A percentile compares a stretch with the other conserved stretches of the same genome.
Evolutionary conservation across 805 yeast genomes (phyloP).

Genomic region (Yamadazyma laniorum): DNA sequence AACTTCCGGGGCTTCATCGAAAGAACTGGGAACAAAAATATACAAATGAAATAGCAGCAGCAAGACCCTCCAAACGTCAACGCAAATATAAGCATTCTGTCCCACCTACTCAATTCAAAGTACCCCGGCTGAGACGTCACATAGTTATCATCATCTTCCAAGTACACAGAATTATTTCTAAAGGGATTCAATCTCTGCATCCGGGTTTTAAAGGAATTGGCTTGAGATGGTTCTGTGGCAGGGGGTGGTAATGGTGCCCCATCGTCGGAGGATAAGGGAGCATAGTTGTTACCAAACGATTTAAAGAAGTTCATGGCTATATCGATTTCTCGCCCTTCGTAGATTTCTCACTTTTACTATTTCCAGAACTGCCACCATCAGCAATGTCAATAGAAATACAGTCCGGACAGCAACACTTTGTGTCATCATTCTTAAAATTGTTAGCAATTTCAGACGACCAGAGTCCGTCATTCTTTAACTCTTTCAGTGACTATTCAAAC

Average conservation of each 20-base stretch:
- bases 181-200: conserved; percentile 41
- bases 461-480: conserved; percentile 29
- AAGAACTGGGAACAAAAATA: conserved; percentile 43
- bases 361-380: background rate
- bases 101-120: conserved; percentile 45
- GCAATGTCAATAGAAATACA: conserved; percentile 9
- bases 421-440: conserved; percentile 47
- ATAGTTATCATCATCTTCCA: conserved; percentile 42
- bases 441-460: conserved; percentile 44
- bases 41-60: conserved; percentile 42
- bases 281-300: conserved; percentile 27
- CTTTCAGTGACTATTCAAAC: conserved; percentile 27
- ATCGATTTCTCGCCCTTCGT: too few species aligned
- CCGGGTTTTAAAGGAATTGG: conserved; percentile 23
- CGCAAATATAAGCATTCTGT: conserved; percentile 45
- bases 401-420: conserved; percentile 43
- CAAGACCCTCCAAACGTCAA: conserved; percentile 43
- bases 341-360: background rate
- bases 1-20: conserved; percentile 44
- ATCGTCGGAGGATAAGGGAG: conserved; percentile 33
- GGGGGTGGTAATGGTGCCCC: conserved; percentile 40
- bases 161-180: conserved; percentile 32
- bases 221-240: conserved; percentile 23
- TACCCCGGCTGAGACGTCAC: conserved; percentile 45
- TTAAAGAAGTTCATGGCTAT: conserved; percentile 39